Evolutionary conservation across 1,284 basidiomycete genomes (phyloP).

Genomic region (Leccinum solheimii): DNA sequence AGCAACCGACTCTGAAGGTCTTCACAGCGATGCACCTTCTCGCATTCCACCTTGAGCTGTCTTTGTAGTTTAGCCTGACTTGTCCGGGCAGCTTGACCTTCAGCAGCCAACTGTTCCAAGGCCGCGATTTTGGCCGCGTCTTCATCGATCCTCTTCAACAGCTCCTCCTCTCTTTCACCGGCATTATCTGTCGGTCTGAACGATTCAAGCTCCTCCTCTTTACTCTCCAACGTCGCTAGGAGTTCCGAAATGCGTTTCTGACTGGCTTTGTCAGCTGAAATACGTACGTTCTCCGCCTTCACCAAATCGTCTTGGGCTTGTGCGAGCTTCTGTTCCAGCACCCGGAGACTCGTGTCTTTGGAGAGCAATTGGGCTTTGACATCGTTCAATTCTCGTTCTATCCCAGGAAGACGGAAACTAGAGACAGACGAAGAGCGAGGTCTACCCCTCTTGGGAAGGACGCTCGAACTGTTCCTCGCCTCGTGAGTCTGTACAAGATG

Average conservation of each 20-base stretch:
- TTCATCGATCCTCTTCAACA: slow-evolving; percentile 62
- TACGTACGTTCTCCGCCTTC: slow-evolving; percentile 58
- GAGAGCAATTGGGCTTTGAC: slow-evolving; percentile 42
- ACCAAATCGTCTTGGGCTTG: slow-evolving; percentile 50
- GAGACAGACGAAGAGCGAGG: slow-evolving; percentile 51
- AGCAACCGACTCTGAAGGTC: slow-evolving; percentile 32
- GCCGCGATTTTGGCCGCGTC: slow-evolving; percentile 61
- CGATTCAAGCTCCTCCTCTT: slow-evolving; percentile 56
- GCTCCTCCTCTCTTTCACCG: slow-evolving; percentile 51
- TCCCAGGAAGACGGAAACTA: slow-evolving; percentile 44
- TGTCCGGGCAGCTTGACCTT: slow-evolving; percentile 37
- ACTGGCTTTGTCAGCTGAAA: slow-evolving; percentile 50
- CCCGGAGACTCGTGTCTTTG: slow-evolving; percentile 46
- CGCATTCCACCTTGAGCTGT: slow-evolving; percentile 45
- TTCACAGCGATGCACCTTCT: slow-evolving; percentile 41
- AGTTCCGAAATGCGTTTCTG: slow-evolving; percentile 46
- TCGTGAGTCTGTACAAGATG: slow-evolving; percentile 40
- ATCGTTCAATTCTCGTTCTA: slow-evolving; percentile 59
- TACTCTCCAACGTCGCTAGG: slow-evolving; percentile 47
- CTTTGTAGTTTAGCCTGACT: slow-evolving; percentile 43
- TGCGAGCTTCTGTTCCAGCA: slow-evolving; percentile 47
- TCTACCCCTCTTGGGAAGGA: slow-evolving; percentile 36
- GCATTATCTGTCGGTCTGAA: slow-evolving; percentile 39
- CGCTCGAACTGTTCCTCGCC: slow-evolving; percentile 32
- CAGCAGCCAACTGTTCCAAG: slow-evolving; percentile 46